Conservation (phyloP, 805 yeast genomes). For the Nakazawaea ishiwadae region DNA sequence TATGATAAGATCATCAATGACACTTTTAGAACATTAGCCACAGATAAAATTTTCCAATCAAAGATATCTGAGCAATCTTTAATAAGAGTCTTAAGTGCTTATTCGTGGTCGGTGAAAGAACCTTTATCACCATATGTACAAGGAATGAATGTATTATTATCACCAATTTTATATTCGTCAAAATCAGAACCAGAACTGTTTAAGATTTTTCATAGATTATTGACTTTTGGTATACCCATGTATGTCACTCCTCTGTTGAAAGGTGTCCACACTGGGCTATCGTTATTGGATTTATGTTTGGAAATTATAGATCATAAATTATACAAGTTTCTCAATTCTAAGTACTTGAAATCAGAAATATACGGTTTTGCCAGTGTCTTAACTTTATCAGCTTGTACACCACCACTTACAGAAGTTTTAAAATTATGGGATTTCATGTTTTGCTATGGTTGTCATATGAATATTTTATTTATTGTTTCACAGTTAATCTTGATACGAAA, state of each 20-base stretch:
- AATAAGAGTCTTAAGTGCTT: slow-evolving; percentile 65
- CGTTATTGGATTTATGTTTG: slow-evolving; percentile 69
- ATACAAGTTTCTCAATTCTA: slow-evolving; percentile 51
- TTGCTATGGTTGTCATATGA: slow-evolving; percentile 89
- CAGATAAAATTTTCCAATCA: slow-evolving; percentile 59
- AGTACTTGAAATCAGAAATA: slow-evolving; percentile 73
- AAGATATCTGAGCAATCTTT: slow-evolving; percentile 68
- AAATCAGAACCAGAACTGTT: slow-evolving; percentile 86
- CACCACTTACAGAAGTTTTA: slow-evolving; percentile 71
- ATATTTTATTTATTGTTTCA: slow-evolving; percentile 78
- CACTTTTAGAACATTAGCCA: slow-evolving; percentile 78
- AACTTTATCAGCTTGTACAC: slow-evolving; percentile 85
- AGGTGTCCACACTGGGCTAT: slow-evolving; percentile 77
- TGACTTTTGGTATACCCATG: slow-evolving; percentile 65
- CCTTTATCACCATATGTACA: slow-evolving; percentile 66
- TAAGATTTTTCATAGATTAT: slow-evolving; percentile 57
- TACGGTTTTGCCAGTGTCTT: slow-evolving; percentile 83
- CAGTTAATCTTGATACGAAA: slow-evolving; percentile 70
- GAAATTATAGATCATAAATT: slow-evolving; percentile 71
- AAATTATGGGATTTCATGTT: slow-evolving; percentile 86
- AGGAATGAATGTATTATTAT: slow-evolving; percentile 83
- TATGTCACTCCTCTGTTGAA: slow-evolving; percentile 72
- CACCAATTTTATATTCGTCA: slow-evolving; percentile 74
- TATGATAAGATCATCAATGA: slow-evolving; percentile 77
- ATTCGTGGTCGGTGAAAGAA: slow-evolving; percentile 40